A percentile compares a stretch with the other conserved stretches of the same genome.
Evolutionary conservation across 371 early-diverging fungal genomes (phyloP).

Genomic region (Mortierella sp.): DNA sequence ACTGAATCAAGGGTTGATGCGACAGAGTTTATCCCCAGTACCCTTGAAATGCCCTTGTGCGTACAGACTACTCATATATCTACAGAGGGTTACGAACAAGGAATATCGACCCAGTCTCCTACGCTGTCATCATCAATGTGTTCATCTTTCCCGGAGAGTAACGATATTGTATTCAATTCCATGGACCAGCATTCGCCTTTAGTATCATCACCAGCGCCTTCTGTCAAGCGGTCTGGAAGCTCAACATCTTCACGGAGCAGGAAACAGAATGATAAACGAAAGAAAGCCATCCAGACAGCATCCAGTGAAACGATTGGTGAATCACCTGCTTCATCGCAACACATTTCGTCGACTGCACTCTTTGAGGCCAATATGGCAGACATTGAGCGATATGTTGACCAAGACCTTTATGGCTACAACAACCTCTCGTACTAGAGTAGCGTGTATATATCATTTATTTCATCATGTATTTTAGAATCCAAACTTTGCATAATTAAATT

Average conservation of each 20-base stretch:
- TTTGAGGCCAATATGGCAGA: constrained; percentile 19
- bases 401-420: constrained; percentile 19
- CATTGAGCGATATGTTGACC: constrained; percentile 19
- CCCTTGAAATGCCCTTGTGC: neutral
- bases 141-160: neutral
- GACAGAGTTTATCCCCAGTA: constrained; percentile 1
- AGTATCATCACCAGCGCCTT: neutral
- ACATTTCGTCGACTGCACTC: constrained; percentile 14
- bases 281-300: neutral
- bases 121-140: neutral
- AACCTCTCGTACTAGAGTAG: constrained; percentile 13
- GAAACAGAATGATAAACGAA: neutral
- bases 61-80: neutral
- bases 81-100: neutral
- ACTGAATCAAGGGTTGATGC: neutral
- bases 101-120: neutral
- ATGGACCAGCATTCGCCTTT: neutral
- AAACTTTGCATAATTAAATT: neutral
- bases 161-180: neutral
- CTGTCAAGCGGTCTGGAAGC: neutral
- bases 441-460: neutral
- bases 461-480: neutral
- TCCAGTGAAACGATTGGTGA: neutral
- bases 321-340: neutral
- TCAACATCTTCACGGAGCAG: neutral